These are phyloP conservation scores for Didymella segeticola DNA, from an alignment of 2,329 filamentous ascomycete genomes.

Conservation along the genomic window DNA sequence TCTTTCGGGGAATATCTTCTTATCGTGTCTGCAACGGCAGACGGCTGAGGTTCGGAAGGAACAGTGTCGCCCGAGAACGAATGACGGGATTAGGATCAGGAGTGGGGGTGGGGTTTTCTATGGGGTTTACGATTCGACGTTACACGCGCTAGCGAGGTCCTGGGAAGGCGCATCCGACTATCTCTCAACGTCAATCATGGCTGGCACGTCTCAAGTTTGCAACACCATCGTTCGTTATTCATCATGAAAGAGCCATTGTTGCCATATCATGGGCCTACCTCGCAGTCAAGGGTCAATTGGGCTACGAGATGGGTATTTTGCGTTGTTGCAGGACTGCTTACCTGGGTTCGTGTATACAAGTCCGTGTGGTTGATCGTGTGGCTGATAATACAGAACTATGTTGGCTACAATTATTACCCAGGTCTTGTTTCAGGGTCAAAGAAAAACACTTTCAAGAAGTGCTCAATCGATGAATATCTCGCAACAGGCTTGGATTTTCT, in stretches of 20 bases:
- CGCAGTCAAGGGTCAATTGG: not conserved
- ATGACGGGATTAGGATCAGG: not conserved
- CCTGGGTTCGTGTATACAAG: conserved; percentile 9
- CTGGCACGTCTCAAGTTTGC: not conserved
- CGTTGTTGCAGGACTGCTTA: conserved; percentile 7
- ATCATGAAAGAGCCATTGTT: conserved; percentile 11
- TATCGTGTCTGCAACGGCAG: conserved; percentile 8
- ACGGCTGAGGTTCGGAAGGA: conserved; percentile 3
- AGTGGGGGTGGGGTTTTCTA: conserved; percentile 15
- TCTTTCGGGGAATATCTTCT: conserved; percentile 11
- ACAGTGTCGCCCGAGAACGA: not conserved
- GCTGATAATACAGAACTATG: conserved; percentile 5
- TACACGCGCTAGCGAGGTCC: not conserved
- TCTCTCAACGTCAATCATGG: not conserved
- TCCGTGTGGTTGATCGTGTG: too few relatives aligned
- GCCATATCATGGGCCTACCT: not conserved
- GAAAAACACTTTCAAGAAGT: conserved; percentile 51
- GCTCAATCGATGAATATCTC: conserved; percentile 60
- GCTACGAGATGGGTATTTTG: conserved; percentile 3
- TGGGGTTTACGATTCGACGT: conserved; percentile 10
- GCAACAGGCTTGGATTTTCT: conserved; percentile 61
- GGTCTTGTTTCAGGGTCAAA: conserved; percentile 3
- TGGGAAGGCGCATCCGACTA: conserved; percentile 9
- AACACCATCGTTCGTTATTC: not conserved
- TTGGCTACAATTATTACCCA: not conserved